Conservation (phyloP, 257 asterid genomes). For the Solanum habrochaites region DNA sequence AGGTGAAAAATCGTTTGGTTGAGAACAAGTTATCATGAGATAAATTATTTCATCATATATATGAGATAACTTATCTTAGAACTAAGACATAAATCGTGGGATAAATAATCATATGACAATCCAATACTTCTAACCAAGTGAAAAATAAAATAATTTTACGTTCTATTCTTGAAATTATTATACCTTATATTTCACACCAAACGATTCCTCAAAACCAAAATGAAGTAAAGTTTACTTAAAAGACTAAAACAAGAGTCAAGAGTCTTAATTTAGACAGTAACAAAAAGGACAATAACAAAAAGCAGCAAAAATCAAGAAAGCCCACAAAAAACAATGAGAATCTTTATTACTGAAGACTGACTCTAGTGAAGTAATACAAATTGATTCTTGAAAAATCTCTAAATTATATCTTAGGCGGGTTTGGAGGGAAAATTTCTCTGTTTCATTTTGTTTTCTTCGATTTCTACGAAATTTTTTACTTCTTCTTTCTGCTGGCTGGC, state of each 20-base stretch:
- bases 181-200: too few relatives aligned
- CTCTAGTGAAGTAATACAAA: background rate
- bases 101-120: background rate
- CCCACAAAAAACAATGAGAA: background rate
- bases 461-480: background rate
- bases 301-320: background rate
- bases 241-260: background rate
- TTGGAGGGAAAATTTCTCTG: constrained; percentile 5
- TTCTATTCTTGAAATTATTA: too few relatives aligned
- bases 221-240: background rate
- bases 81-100: background rate
- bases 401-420: background rate
- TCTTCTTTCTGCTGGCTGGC: background rate
- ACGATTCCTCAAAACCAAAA: background rate
- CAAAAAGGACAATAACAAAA: background rate
- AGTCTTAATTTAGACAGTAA: background rate
- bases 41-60: too few relatives aligned
- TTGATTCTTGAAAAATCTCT: background rate
- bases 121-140: background rate
- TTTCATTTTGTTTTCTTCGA: background rate
- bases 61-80: too few relatives aligned
- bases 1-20: background rate
- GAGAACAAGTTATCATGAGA: background rate
- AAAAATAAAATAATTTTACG: too few relatives aligned
- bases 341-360: background rate